Evolutionary conservation across 2,329 filamentous ascomycete species (phyloP).

Genomic region (Venturia pyrina): DNA sequence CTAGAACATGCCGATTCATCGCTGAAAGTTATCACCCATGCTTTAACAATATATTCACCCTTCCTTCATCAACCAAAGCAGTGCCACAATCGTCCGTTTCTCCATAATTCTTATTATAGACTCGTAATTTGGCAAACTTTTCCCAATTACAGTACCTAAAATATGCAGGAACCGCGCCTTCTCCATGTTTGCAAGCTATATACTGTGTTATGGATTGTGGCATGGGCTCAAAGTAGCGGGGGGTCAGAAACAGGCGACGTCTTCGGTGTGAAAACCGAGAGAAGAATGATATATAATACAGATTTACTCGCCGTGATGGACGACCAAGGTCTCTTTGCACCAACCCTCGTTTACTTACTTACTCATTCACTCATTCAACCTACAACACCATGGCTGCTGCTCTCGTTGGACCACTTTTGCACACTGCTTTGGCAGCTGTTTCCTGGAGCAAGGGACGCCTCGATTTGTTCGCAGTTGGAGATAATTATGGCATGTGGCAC

Average conservation of each 20-base stretch:
- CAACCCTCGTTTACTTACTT: too few species aligned
- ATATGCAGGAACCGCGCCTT: not conserved
- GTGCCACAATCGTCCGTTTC: not conserved
- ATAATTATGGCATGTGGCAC: not conserved
- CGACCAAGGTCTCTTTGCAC: too few species aligned
- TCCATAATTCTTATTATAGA: not conserved
- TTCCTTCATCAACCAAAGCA: not conserved
- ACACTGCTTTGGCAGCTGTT: not conserved
- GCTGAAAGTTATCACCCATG: too few species aligned
- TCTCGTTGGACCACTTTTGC: not conserved
- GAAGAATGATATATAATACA: not conserved
- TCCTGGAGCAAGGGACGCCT: not conserved
- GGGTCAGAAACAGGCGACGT: too few species aligned
- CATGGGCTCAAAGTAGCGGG: not conserved
- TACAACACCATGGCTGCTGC: not conserved
- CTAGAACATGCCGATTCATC: too few species aligned
- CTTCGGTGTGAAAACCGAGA: not conserved
- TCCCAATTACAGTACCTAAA: not conserved
- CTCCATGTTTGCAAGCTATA: not conserved
- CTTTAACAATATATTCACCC: too few species aligned
- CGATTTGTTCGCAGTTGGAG: not conserved
- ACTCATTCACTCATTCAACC: not conserved
- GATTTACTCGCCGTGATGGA: too few species aligned
- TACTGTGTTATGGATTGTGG: not conserved
- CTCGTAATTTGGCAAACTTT: not conserved